Base-by-base conservation (phyloP, 345 rosid genomes). In the Pelargonium nanum region DNA sequence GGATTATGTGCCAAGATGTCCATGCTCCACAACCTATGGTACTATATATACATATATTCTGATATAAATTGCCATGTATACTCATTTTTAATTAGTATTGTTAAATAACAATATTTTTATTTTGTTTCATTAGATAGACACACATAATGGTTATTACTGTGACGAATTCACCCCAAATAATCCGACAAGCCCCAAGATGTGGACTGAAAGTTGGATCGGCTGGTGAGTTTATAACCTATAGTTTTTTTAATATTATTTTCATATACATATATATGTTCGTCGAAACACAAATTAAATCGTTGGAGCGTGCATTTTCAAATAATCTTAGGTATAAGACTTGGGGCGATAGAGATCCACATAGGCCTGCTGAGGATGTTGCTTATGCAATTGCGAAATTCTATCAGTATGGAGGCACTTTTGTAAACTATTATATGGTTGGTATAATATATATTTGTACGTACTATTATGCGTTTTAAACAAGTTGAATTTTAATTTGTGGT, bases 1-100 rank as follows among this genome's bases (percentile, higher is more conserved):
- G 99, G 99, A 67, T 83, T 55, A 87, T 93, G 97, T 87, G 97
- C 83, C 84, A 89, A 82, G 95, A 89, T 66, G 73, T 55, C 34
- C 89, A 84, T 74, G 96, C 99, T 68, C 96, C 97, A 59, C 91
- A 69, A 61, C 87, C 85, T 1, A 66, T 87, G 75, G 97, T 93
- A 79, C 16, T 12, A 60, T 53, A 6, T 52, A 40, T 19, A 19
- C 24, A 25, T 23, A 48, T 3, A 24, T 53, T 55, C 50, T 28
- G n/a, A 44, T 55, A 34, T 55, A 24, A 22, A 19, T 6, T 6
- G 6, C 3, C 16, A 17, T 28, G 58, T 26, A 16, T 17, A 5
- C n/a, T 15, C 4, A 62, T 20, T 2, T 60, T 22, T 45, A 4
- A 45, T 15, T 6, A n/a, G 24, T 62, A 8, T n/a, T n/a, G 8